Percentiles rank a stretch among this genome's conserved stretches.
phyloP scores from a whole-genome alignment of 371 early-diverging fungal genomes.

The Rhizopus arrhizus region DNA sequence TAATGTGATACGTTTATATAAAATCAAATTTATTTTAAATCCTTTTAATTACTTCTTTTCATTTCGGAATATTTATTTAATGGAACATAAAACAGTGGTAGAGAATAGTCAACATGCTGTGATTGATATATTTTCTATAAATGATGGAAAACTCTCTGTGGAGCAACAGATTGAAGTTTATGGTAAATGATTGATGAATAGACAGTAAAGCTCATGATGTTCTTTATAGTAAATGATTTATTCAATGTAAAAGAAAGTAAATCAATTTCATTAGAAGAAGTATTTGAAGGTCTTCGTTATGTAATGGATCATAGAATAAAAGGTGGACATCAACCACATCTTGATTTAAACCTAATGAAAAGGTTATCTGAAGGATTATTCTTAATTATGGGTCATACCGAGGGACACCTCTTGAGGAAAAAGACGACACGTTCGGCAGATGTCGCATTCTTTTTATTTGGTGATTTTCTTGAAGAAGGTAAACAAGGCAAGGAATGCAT shows the following conservation, averaged over 20 bases:
- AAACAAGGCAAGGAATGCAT: not conserved
- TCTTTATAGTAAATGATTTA: conserved; percentile 57
- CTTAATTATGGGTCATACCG: conserved; percentile 70
- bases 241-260: conserved; percentile 69
- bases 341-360: conserved; percentile 82
- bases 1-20: not conserved
- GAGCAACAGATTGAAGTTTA: conserved; percentile 88
- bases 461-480: conserved; percentile 91
- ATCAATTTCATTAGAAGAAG: conserved; percentile 81
- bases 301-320: conserved; percentile 92
- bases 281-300: conserved; percentile 88
- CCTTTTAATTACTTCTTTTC: not conserved
- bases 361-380: conserved; percentile 84
- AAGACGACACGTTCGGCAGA: conserved; percentile 78
- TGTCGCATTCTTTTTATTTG: conserved; percentile 87
- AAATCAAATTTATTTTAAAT: not conserved
- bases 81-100: conserved; percentile 24
- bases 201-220: not conserved
- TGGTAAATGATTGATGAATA: conserved; percentile 47
- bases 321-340: conserved; percentile 78
- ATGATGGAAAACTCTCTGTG: conserved; percentile 71
- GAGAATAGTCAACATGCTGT: conserved; percentile 32
- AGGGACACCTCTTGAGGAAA: conserved; percentile 66
- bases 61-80: conserved; percentile 15
- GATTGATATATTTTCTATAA: conserved; percentile 42